Evolutionary conservation across 75 land plant species (phyloP).

Genomic region (Larix kaempferi): DNA sequence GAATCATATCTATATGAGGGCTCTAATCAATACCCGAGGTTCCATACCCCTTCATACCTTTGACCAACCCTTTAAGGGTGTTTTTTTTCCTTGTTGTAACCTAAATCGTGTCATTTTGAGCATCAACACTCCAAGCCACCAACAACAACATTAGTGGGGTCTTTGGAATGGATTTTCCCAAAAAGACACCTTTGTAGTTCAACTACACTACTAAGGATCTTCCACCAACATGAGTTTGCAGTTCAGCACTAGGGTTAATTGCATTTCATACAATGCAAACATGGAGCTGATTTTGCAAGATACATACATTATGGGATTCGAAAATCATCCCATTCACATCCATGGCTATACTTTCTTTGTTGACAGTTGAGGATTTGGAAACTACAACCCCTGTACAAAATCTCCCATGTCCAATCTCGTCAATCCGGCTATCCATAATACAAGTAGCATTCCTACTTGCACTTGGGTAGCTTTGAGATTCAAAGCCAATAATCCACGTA

Average conservation of each 20-base stretch:
- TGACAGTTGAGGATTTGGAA: slow-evolving; percentile 37
- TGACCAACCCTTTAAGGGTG: no score
- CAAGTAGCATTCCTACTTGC: slow-evolving; percentile 46
- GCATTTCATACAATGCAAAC: slow-evolving; percentile 26
- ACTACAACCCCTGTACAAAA: slow-evolving; percentile 22
- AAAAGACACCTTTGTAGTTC: slow-evolving; percentile 12
- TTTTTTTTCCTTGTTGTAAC: no score
- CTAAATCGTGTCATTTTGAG: no score
- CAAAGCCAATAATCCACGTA: slow-evolving; percentile 62
- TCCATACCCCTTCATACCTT: no score
- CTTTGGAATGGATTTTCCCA: slow-evolving; percentile 25
- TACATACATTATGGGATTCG: slow-evolving; percentile 18
- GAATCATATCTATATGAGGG: no score
- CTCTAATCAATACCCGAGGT: no score
- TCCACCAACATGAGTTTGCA: slow-evolving; percentile 21
- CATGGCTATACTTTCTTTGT: slow-evolving; percentile 49
- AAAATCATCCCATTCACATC: slow-evolving; percentile 46
- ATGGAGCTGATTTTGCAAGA: slow-evolving; percentile 32
- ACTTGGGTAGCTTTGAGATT: slow-evolving; percentile 68
- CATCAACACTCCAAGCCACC: slow-evolving; percentile 16
- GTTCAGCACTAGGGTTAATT: slow-evolving; percentile 20
- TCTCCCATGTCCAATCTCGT: slow-evolving; percentile 35
- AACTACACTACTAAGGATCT: slow-evolving; percentile 22
- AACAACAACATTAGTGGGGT: slow-evolving; percentile 11
- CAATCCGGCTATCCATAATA: slow-evolving; percentile 58